phyloP scores from a whole-genome alignment of 1,139 yeast species.

The Sugiyamaella grinbergsii region DNA sequence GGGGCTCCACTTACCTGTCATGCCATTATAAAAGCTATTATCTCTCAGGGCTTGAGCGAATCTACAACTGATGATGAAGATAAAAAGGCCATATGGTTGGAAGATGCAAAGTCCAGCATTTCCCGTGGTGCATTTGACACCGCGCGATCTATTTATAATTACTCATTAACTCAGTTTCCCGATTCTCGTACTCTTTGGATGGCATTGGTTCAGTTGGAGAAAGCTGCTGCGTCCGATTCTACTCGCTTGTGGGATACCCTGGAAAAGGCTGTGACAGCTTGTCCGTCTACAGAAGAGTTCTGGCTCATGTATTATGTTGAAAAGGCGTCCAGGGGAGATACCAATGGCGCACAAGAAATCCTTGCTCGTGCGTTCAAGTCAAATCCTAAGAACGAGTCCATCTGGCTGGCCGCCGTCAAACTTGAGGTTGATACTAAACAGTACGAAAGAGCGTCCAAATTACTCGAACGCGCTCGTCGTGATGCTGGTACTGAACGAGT shows the following conservation, averaged over 20 bases:
- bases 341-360: slow-evolving; percentile 55
- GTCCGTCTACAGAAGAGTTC: slow-evolving; percentile 55
- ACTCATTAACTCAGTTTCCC: slow-evolving; percentile 53
- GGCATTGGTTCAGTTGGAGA: slow-evolving; percentile 52
- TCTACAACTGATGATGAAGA: slow-evolving; percentile 35
- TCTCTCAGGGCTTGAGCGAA: slow-evolving; percentile 37
- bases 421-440: slow-evolving; percentile 53
- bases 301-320: slow-evolving; percentile 76
- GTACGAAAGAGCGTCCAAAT: slow-evolving; percentile 46
- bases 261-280: slow-evolving; percentile 51
- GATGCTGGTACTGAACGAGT: slow-evolving; percentile 48
- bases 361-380: slow-evolving; percentile 51
- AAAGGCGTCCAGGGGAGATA: slow-evolving; percentile 55
- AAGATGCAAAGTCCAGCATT: slow-evolving; percentile 43
- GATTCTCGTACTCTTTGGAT: slow-evolving; percentile 58
- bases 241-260: slow-evolving; percentile 50
- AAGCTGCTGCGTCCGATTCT: slow-evolving; percentile 37
- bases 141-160: slow-evolving; percentile 53
- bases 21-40: slow-evolving; percentile 41
- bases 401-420: slow-evolving; percentile 74
- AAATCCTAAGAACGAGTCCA: slow-evolving; percentile 52
- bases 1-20: slow-evolving; percentile 41
- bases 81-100: slow-evolving; percentile 39
- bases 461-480: slow-evolving; percentile 49
- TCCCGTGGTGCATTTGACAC: slow-evolving; percentile 42